Conservation (phyloP, 495 filamentous ascomycete species). For the Aspergillus leporis region DNA sequence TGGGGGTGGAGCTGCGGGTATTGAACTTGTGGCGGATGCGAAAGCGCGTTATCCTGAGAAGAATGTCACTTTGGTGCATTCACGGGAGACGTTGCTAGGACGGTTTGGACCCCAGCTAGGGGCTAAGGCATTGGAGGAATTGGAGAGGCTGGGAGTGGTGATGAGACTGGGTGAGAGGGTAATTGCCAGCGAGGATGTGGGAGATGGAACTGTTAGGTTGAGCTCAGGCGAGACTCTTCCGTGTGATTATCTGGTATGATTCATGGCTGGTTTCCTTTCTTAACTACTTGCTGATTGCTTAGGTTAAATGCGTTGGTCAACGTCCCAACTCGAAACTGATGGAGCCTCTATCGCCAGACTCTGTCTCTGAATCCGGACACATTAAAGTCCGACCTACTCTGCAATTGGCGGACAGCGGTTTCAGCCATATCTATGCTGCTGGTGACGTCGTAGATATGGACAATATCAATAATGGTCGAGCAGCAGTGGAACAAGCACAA, state of each 20-base stretch:
- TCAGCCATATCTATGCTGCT: constrained; percentile 46
- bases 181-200: constrained; percentile 11
- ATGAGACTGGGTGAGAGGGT: constrained; percentile 41
- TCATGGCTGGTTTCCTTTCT: too few relatives aligned
- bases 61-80: constrained; percentile 54
- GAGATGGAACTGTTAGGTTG: constrained; percentile 4
- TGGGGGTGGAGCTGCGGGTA: constrained; percentile 55
- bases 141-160: constrained; percentile 43
- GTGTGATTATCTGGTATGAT: constrained; percentile 23
- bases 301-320: constrained; percentile 29
- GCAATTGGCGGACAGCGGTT: constrained; percentile 39
- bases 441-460: constrained; percentile 54
- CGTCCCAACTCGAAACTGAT: constrained; percentile 23
- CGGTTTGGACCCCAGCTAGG: constrained; percentile 46
- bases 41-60: constrained; percentile 53
- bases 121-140: constrained; percentile 29
- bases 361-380: constrained; percentile 42
- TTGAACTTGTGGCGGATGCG: constrained; percentile 54
- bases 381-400: constrained; percentile 51
- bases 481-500: constrained; percentile 42
- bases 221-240: constrained; percentile 9
- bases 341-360: constrained; percentile 14
- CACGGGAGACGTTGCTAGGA: constrained; percentile 44
- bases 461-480: constrained; percentile 46
- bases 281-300: background rate